These are phyloP conservation scores for Ophiostoma novo-ulmi DNA, from an alignment of 2,329 filamentous ascomycete genomes.

Conservation along the genomic window DNA sequence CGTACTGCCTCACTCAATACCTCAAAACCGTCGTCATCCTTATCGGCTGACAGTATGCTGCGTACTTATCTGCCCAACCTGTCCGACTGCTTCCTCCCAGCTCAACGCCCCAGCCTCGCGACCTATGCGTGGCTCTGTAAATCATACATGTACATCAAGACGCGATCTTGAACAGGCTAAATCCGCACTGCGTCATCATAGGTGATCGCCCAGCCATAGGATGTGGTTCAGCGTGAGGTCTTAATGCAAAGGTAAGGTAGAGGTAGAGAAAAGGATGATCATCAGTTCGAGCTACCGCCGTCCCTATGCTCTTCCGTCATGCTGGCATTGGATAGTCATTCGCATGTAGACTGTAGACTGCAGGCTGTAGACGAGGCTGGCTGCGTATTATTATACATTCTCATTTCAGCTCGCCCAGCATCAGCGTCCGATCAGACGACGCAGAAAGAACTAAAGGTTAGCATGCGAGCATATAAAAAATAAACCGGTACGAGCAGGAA, in stretches of 20 bases:
- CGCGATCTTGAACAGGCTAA: background rate
- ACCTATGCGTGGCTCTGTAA: background rate
- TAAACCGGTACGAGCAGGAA: background rate
- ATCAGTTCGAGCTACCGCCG: background rate
- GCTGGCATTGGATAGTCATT: background rate
- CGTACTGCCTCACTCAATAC: background rate
- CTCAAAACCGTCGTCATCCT: background rate
- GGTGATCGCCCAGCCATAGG: background rate
- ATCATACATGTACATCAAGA: background rate
- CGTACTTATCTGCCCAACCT: too few species aligned
- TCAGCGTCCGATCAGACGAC: constrained; percentile 80
- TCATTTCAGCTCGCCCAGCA: constrained; percentile 76
- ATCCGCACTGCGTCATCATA: background rate
- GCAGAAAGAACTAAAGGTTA: constrained; percentile 70
- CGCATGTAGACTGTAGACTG: background rate
- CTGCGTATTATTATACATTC: background rate
- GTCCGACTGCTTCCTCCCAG: too few species aligned
- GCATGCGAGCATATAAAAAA: constrained; percentile 23
- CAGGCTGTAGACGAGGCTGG: background rate
- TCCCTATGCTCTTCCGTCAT: background rate
- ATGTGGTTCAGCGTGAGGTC: background rate
- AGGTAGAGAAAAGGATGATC: too few species aligned
- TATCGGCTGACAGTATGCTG: background rate
- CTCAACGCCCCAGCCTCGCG: background rate
- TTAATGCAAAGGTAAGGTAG: background rate